Evolutionary conservation across 2,329 filamentous ascomycete genomes (phyloP), one percentile per base, ranked within the genome.

Genomic region (Ramularia collo-cygni): DNA sequence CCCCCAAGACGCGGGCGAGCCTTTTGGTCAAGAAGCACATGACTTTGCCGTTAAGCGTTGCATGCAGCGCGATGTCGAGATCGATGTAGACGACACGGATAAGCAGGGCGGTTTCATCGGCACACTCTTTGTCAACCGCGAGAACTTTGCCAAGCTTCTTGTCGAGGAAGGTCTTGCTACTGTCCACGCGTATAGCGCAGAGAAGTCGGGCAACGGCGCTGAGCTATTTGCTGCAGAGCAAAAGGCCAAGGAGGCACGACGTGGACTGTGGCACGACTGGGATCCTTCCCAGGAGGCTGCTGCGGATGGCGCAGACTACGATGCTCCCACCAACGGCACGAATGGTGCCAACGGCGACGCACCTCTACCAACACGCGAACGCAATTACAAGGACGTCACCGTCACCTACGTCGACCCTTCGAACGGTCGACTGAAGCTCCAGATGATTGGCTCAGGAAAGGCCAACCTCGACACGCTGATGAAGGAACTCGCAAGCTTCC

Each of bases 51-150:
- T 86, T 65, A 82, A 79, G 56, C 79, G 89, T 42, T 88, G 84
- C 67, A 84, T 88, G 71, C 92, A 98, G 70, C 82, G 92, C 39
- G 92, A 98, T 64, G 89, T 92, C 35, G 90, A 96, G 65, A 85
- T 98, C 43, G 89, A 98, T 55, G 83, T 98, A 14, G 81, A 95
- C 62, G 88, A 89, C 56, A 85, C 87, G 52, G 92, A 98, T 73
- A 96, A 95, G 72, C 82, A 92, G 17, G 92, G 92, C 55, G 92
- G 92, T 27, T 98, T 98, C 71, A 96, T 98, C 53, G 92, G 92
- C 40, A 85, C 87, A 10, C 74, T 98, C 16, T 95, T 88, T 64
- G 77, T 98, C 62, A 90, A 88, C 71, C 85, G 89, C 38, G 90
- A 96, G 67, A 96, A 85, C 69, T 94, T 98, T 59, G 86, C 89